Evolutionary conservation across 2,329 filamentous ascomycete genomes (phyloP).

Genomic region (Xylariales sp.): DNA sequence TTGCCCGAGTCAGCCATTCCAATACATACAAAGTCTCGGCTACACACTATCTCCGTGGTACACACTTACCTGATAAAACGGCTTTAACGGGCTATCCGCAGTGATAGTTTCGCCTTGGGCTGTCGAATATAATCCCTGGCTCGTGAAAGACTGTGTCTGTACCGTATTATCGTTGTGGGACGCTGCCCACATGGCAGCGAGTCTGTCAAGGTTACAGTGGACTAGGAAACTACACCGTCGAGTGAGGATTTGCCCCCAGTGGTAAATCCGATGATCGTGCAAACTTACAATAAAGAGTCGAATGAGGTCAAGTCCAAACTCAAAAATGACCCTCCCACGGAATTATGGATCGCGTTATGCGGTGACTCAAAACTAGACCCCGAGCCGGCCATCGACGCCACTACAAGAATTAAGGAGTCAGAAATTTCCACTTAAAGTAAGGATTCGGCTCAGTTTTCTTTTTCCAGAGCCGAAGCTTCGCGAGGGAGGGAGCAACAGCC

Average conservation of each 20-base stretch:
- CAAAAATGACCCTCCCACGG: constrained; percentile 51
- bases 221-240: constrained; percentile 57
- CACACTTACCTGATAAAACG: constrained; percentile 57
- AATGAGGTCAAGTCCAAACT: constrained; percentile 56
- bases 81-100: constrained; percentile 60
- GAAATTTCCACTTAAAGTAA: not conserved
- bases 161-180: constrained; percentile 52
- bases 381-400: too few relatives aligned
- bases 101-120: constrained; percentile 55
- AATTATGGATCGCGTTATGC: constrained; percentile 58
- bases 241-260: constrained; percentile 19
- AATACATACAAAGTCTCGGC: not conserved
- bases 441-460: not conserved
- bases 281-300: constrained; percentile 60
- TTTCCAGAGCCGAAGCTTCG: not conserved
- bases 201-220: constrained; percentile 69
- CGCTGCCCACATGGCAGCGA: constrained; percentile 64
- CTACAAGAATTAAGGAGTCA: constrained; percentile 2
- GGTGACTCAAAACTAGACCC: constrained; percentile 42
- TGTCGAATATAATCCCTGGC: constrained; percentile 55
- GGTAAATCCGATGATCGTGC: not conserved
- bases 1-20: constrained; percentile 4
- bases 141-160: constrained; percentile 45
- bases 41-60: not conserved
- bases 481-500: not conserved